Base-by-base conservation (phyloP, 768 basidiomycete genomes). In the Flagelloscypha sp. region DNA sequence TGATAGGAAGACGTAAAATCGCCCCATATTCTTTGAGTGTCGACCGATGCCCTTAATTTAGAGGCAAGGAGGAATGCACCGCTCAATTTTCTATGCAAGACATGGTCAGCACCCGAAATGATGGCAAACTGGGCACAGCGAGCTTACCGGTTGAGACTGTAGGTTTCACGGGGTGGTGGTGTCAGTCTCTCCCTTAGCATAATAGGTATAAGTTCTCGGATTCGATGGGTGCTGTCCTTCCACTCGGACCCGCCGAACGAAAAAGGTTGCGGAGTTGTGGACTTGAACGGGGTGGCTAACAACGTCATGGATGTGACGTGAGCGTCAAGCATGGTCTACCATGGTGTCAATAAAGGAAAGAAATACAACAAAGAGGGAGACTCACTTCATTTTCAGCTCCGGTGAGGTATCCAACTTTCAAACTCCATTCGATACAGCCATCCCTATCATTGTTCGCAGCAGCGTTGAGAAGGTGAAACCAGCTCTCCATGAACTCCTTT, bases 161-260 rank as follows among this genome's bases (percentile, higher is more conserved):
- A 97, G 1, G 94, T 97, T 61, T 98, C 93, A 38, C 75, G 64
- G 1, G 94, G 94, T 2, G 94, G 94, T 0, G 94, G 94, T 1
- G 89, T 92, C 19, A 95, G 66, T 31, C 93, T 68, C 49, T 95
- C 70, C 47, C 72, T 66, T 38, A 99, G 68, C 90, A 99, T 98
- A 35, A 84, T 63, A 1, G 94, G 93, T 30, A 99, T 97, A 21
- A 74, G 69, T 3, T 65, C 70, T 17, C 90, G 71, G 34, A 98
- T 92, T 39, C 75, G 64, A 4, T 71, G 65, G 0, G 93, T 92
- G 43, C 88, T 82, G 17, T 68, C 66, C 27, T 74, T 62, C 83
- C 84, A 87, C 15, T 37, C 47, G 6, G 77, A 68, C 13, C 68
- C 72, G 1, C 83, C 84, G 50, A 97, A 97, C n/a, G 70, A 60